Percentiles rank a stretch among this genome's conserved stretches.
phyloP scores from a whole-genome alignment of 176 grass and related monocot genomes.

The Rhynchospora tenuis region DNA sequence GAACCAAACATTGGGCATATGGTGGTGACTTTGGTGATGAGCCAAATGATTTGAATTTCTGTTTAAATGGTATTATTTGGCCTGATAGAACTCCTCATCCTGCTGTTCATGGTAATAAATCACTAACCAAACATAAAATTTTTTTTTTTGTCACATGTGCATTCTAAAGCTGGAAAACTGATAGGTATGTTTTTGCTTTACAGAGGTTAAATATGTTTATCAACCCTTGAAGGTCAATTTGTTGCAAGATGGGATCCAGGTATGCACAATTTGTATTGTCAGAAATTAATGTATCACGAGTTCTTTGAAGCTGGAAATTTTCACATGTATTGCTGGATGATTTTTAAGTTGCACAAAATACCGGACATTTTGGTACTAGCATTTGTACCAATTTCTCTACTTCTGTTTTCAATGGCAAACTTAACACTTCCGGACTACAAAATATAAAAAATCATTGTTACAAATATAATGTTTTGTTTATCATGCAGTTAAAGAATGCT shows the following conservation, averaged over 20 bases:
- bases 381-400: neutral
- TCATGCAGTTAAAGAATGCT: slow-evolving; percentile 64
- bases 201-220: slow-evolving; percentile 96
- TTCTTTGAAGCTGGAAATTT: neutral
- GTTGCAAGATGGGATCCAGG: slow-evolving; percentile 58
- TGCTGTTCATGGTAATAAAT: slow-evolving; percentile 66
- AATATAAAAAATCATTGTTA: neutral
- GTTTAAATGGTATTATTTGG: slow-evolving; percentile 93
- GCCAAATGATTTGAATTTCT: slow-evolving; percentile 92
- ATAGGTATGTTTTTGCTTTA: neutral
- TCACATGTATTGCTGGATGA: neutral
- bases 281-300: neutral
- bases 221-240: slow-evolving; percentile 74
- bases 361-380: neutral
- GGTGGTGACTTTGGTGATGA: slow-evolving; percentile 90
- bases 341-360: neutral
- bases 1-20: slow-evolving; percentile 86
- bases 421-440: neutral
- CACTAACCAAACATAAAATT: neutral
- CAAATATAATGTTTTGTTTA: slow-evolving; percentile 13
- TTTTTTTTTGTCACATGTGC: neutral
- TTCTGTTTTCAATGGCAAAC: neutral
- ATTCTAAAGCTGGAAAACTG: neutral
- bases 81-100: slow-evolving; percentile 91
- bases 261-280: slow-evolving; percentile 15